phyloP scores from a whole-genome alignment of 495 filamentous ascomycete genomes.

The Letharia columbiana region DNA sequence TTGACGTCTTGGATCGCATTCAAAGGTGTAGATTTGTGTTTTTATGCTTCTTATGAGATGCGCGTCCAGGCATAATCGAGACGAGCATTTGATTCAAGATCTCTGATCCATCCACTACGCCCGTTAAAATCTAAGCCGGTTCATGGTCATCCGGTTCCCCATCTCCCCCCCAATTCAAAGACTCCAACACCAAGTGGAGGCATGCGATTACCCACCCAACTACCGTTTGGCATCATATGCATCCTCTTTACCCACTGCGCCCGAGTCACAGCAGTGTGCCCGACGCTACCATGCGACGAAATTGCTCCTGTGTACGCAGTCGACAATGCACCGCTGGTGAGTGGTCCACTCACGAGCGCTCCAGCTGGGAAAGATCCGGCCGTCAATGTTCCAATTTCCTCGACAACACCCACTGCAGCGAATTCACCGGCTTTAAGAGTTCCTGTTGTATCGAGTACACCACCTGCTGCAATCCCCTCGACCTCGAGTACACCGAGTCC shows the following conservation, averaged over 20 bases:
- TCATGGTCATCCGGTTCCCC: background rate
- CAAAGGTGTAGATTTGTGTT: background rate
- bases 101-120: background rate
- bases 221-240: background rate
- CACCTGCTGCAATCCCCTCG: background rate
- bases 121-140: background rate
- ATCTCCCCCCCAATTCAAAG: background rate
- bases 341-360: background rate
- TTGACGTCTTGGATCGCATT: background rate
- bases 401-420: background rate
- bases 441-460: background rate
- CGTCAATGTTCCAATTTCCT: background rate
- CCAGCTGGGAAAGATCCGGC: background rate
- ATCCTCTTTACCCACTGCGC: background rate
- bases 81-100: background rate
- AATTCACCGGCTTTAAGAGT: background rate
- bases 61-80: background rate
- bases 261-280: slow-evolving; percentile 3
- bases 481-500: background rate
- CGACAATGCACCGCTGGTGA: background rate
- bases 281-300: background rate
- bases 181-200: background rate
- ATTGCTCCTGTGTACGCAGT: background rate
- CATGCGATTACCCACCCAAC: background rate
- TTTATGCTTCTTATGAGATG: background rate